These are phyloP conservation scores for Penicillium antarcticum DNA, from an alignment of 495 filamentous ascomycete genomes.

Conservation along the genomic window DNA sequence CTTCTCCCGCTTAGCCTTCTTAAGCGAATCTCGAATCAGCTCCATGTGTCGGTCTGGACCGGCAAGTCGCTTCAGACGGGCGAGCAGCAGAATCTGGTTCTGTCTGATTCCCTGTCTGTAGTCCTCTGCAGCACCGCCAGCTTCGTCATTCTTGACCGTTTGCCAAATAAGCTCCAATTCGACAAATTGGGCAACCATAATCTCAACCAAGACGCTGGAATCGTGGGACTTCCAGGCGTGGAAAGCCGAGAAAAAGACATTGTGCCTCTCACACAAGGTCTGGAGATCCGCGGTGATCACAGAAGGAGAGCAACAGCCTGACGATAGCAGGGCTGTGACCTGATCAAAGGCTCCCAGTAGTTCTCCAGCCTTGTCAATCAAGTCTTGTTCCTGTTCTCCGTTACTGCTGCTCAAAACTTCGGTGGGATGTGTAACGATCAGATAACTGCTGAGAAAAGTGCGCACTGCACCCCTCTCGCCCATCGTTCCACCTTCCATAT, in stretches of 20 bases:
- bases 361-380: conserved; percentile 84
- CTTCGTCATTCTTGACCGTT: conserved; percentile 85
- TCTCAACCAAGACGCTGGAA: conserved; percentile 81
- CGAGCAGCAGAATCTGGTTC: conserved; percentile 86
- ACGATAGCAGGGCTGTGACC: conserved; percentile 59
- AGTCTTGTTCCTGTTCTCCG: conserved; percentile 81
- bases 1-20: conserved; percentile 67
- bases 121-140: conserved; percentile 80
- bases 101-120: conserved; percentile 91
- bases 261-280: conserved; percentile 58
- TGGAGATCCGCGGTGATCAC: conserved; percentile 42
- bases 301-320: conserved; percentile 42
- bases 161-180: conserved; percentile 96
- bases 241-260: conserved; percentile 86
- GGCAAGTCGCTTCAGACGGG: conserved; percentile 83
- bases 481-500: conserved; percentile 63
- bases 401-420: conserved; percentile 86
- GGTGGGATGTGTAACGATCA: conserved; percentile 90
- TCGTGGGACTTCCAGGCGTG: conserved; percentile 94
- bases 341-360: conserved; percentile 80
- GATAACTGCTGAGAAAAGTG: conserved; percentile 87
- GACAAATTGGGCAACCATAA: conserved; percentile 94
- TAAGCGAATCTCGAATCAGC: conserved; percentile 78
- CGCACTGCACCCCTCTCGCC: conserved; percentile 76
- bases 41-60: conserved; percentile 78